phyloP scores from a whole-genome alignment of 306 rosid species.

The Trifolium pratense region DNA sequence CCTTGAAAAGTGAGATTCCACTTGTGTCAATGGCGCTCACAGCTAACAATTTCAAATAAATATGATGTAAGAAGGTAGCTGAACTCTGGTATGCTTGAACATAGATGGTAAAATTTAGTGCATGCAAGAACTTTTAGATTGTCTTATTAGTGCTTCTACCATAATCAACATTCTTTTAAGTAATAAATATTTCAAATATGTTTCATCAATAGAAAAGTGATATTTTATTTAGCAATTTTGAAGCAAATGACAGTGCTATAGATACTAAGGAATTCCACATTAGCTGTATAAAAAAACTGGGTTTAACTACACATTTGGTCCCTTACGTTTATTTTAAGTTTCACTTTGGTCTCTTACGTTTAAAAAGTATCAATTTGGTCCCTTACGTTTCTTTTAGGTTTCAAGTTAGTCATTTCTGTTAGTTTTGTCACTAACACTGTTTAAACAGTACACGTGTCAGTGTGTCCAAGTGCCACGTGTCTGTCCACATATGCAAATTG shows the following conservation, averaged over 20 bases:
- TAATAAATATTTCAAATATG: not conserved
- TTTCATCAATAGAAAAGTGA: not conserved
- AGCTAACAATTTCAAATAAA: conserved; percentile 55
- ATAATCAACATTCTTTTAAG: too few relatives aligned
- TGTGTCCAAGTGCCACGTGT: too few relatives aligned
- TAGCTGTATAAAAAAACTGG: conserved; percentile 3
- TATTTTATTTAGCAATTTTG: not conserved
- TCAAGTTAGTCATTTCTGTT: too few relatives aligned
- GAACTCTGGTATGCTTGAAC: conserved; percentile 5
- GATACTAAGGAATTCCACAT: not conserved
- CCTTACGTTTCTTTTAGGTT: too few relatives aligned
- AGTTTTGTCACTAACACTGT: too few relatives aligned
- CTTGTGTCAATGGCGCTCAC: conserved; percentile 92
- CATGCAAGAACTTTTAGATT: not conserved
- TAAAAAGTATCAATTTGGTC: too few relatives aligned
- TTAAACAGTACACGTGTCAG: too few relatives aligned
- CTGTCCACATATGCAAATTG: too few relatives aligned
- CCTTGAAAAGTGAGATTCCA: conserved; percentile 75
- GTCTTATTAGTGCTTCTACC: too few relatives aligned
- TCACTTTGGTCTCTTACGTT: too few relatives aligned
- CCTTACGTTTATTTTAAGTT: too few relatives aligned
- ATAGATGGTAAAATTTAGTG: not conserved
- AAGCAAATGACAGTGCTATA: not conserved
- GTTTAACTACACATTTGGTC: too few relatives aligned
- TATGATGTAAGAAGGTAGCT: conserved; percentile 7